Base-by-base conservation (phyloP, 345 rosid genomes). In the Gossypium sturtianum region DNA sequence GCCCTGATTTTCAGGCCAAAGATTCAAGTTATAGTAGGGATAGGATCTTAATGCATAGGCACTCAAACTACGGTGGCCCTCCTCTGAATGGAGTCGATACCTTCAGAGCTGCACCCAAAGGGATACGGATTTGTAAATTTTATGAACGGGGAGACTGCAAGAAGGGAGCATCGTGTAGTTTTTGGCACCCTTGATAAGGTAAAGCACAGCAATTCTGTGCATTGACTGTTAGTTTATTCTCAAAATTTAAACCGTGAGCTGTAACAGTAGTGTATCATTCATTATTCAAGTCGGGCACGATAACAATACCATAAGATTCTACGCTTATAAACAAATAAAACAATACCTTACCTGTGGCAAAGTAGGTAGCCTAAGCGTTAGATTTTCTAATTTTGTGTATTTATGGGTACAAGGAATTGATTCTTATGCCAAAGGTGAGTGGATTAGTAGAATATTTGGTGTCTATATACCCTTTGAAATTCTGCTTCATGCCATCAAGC, bases 131-230 rank as follows among this genome's bases (percentile, higher is more conserved):
- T 17, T 94, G 97, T 82, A 94, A 94, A 85, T 92, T 83, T 72
- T 72, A 92, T 16, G 94, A 87, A 84, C 85, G 53, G 60, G 98
- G 97, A 64, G 25, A 68, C 48, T 91, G 97, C 88, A 92, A 82
- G 82, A 92, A 76, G 80, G 98, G 97, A 63, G 89, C 91, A 27
- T 84, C 90, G 9, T 92, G 97, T 76, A 87, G 85, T 79, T 92
- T 66, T 85, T 84, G 89, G 87, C 98, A 94, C 78, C 94, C 90
- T 17, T 82, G 77, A 87, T 72, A 81, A 65, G 64, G 62, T 69
- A 49, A 8, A 56, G 38, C 59, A 75, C 75, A 3, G 44, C 74
- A 75, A 53, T 47, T 70, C 72, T 68, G 77, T 64, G 73, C 74
- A 80, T 53, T 53, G 58, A n/a, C 58, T 17, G 59, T 54, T 54